Conservation (phyloP, 148 eudicot genomes). For the Heliamphora exappendiculata region DNA sequence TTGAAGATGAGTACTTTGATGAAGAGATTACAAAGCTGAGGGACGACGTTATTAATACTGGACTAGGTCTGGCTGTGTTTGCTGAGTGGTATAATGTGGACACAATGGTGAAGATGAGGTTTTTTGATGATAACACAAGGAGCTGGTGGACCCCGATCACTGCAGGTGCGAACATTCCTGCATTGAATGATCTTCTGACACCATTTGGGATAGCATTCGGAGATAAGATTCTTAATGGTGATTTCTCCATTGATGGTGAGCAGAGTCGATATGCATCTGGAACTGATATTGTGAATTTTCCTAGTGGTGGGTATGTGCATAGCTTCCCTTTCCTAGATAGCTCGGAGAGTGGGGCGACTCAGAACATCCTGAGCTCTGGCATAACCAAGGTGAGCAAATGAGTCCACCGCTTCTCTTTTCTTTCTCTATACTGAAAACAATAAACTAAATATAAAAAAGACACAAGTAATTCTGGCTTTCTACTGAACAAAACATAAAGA, state of each 20-base stretch:
- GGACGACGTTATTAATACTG: constrained; percentile 66
- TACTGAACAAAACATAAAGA: not conserved
- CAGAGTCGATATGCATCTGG: constrained; percentile 95
- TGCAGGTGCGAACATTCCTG: constrained; percentile 94
- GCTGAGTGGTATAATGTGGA: constrained; percentile 99
- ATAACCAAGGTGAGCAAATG: constrained; percentile 52
- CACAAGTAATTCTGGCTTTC: not conserved
- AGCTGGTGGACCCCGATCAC: constrained; percentile 99
- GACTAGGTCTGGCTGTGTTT: constrained; percentile 84
- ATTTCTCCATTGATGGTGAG: constrained; percentile 73
- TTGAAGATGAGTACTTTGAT: constrained; percentile 86
- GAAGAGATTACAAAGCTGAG: constrained; percentile 80
- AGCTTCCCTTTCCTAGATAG: constrained; percentile 84
- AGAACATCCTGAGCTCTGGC: constrained; percentile 54
- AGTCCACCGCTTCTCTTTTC: not conserved
- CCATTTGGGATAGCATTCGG: constrained; percentile 96
- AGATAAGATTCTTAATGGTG: constrained; percentile 91
- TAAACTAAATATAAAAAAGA: not conserved
- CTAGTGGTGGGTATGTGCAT: constrained; percentile 85
- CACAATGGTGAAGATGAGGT: constrained; percentile 89
- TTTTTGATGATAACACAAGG: constrained; percentile 95
- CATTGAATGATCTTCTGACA: constrained; percentile 90
- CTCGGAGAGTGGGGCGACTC: constrained; percentile 76
- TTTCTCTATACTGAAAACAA: not conserved
- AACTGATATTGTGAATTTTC: constrained; percentile 77